Conservation (phyloP, 108 stramenopile genomes). For the Discostella pseudostelligera region DNA sequence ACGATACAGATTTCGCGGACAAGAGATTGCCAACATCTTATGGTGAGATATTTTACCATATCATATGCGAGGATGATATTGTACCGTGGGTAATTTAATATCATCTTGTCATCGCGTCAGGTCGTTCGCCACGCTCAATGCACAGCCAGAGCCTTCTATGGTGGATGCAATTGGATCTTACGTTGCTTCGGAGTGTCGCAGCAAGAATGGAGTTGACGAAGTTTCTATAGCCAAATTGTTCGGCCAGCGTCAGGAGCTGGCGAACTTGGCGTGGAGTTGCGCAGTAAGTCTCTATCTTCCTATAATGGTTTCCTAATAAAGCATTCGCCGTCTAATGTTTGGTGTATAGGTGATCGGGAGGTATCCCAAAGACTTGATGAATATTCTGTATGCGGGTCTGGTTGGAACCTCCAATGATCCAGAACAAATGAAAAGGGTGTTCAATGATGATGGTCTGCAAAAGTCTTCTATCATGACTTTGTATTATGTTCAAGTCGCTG, state of each 20-base stretch:
- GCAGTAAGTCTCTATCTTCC: conserved; percentile 25
- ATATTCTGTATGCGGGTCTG: conserved; percentile 58
- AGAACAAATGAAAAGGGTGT: conserved; percentile 32
- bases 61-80: too few species aligned
- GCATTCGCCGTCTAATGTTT: background rate
- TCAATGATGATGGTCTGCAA: conserved; percentile 40
- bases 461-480: conserved; percentile 45
- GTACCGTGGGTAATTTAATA: too few species aligned
- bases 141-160: conserved; percentile 36
- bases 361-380: conserved; percentile 60
- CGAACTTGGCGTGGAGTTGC: conserved; percentile 69
- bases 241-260: conserved; percentile 69
- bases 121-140: conserved; percentile 69
- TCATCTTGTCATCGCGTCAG: too few species aligned
- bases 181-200: conserved; percentile 31
- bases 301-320: conserved; percentile 17
- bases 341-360: conserved; percentile 43
- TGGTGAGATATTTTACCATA: conserved; percentile 36
- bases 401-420: conserved; percentile 55
- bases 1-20: conserved; percentile 49
- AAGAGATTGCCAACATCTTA: conserved; percentile 77
- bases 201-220: conserved; percentile 35
- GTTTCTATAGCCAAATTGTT: conserved; percentile 53
- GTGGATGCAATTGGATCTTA: conserved; percentile 51
- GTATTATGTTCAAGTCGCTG: conserved; percentile 59